Evolutionary conservation across 768 basidiomycete genomes (phyloP).

Genomic region (Lyophyllum shimeji): DNA sequence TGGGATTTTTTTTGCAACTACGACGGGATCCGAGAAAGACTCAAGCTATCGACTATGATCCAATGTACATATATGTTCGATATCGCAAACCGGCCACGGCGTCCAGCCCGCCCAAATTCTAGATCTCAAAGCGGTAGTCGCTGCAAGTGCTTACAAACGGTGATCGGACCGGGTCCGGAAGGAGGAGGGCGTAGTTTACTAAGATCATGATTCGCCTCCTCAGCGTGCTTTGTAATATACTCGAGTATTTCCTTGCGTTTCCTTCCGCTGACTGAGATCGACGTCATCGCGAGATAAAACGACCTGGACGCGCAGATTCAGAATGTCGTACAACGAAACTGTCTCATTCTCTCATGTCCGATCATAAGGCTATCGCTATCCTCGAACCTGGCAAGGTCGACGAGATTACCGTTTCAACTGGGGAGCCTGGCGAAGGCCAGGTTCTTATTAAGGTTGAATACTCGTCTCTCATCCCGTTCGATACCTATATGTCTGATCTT

Average conservation of each 20-base stretch:
- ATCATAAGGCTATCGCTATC: conserved; percentile 42
- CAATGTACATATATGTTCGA: too few species aligned
- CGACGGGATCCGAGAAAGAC: too few species aligned
- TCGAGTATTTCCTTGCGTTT: too few species aligned
- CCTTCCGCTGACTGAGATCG: neutral
- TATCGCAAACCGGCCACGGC: too few species aligned
- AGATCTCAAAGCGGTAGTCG: too few species aligned
- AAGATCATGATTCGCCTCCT: too few species aligned
- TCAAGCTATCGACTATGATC: too few species aligned
- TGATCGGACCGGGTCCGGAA: too few species aligned
- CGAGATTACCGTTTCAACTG: conserved; percentile 30
- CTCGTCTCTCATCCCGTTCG: conserved; percentile 35
- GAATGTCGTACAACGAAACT: neutral
- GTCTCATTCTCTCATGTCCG: conserved; percentile 25
- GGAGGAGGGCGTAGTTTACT: too few species aligned
- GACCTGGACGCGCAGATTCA: neutral
- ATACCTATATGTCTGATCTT: conserved; percentile 35
- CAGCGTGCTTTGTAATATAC: neutral
- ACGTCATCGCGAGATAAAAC: neutral
- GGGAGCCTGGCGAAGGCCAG: conserved; percentile 28
- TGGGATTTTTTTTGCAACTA: too few species aligned
- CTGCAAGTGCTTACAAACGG: too few species aligned
- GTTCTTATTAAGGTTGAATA: conserved; percentile 39
- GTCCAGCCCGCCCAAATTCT: too few species aligned
- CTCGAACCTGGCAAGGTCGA: conserved; percentile 34